phyloP scores from a whole-genome alignment of 176 grass and related monocot genomes.

The Phoenix dactylifera region DNA sequence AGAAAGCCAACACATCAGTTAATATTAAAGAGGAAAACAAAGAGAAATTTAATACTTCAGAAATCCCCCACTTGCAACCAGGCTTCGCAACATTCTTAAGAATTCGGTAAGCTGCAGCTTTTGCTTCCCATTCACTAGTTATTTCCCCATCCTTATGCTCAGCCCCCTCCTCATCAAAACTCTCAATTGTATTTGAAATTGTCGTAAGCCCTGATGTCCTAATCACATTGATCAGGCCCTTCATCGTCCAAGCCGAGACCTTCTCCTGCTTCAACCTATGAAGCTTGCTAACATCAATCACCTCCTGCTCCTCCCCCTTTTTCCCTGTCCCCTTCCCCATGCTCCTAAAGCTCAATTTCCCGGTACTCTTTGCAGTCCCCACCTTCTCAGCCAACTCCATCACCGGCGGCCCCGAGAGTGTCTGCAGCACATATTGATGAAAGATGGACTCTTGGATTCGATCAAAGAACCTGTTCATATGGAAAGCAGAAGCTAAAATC shows the following conservation, averaged over 20 bases:
- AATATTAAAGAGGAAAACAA: not conserved
- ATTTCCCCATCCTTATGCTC: conserved; percentile 85
- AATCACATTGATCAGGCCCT: conserved; percentile 60
- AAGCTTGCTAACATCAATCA: conserved; percentile 64
- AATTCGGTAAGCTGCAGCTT: conserved; percentile 50
- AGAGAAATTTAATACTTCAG: not conserved
- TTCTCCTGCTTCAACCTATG: conserved; percentile 76
- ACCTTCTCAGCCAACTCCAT: conserved; percentile 84
- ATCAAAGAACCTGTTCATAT: conserved; percentile 88
- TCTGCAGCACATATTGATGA: conserved; percentile 88
- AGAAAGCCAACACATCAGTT: conserved; percentile 9
- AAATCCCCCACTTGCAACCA: conserved; percentile 39
- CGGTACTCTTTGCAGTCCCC: conserved; percentile 36
- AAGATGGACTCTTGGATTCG: conserved; percentile 89
- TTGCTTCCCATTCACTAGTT: conserved; percentile 73
- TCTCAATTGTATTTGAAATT: conserved; percentile 73
- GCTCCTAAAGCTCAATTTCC: conserved; percentile 53
- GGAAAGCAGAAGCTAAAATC: conserved; percentile 73
- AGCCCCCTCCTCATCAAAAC: conserved; percentile 48
- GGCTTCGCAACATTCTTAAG: conserved; percentile 86
- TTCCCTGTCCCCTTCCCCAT: conserved; percentile 32
- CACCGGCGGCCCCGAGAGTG: conserved; percentile 53
- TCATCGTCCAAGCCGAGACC: conserved; percentile 95
- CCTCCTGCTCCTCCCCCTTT: conserved; percentile 41
- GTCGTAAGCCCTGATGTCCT: conserved; percentile 69